Base-by-base conservation (phyloP, 2,329 filamentous ascomycete species). In the Colletotrichum lini region DNA sequence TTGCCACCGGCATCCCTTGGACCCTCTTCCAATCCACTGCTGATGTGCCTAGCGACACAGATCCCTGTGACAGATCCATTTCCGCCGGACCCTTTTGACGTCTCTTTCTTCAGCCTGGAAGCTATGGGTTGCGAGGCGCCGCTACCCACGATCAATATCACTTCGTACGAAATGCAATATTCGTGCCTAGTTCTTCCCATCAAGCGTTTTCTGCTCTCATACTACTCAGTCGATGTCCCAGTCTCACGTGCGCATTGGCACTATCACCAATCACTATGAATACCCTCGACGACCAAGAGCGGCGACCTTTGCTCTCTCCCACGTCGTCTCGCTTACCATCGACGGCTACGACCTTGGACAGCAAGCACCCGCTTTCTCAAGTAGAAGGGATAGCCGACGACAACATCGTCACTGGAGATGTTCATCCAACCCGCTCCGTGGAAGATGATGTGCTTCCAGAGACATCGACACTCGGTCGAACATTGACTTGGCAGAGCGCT, bases 371-470 rank as follows among this genome's bases (percentile, higher is more conserved):
- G 13, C 4, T 23, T 18, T 26, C 23, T 12, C 23, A 30, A 13
- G 23, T 9, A 23, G 15, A 9, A 50, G 16, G n/a, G 30, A 3
- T 45, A 26, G 2, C 18, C 3, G 59, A 65, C 6, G 53, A 53
- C 47, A 21, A 65, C 6, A 26, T 58, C 9, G 40, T 40, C 7
- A 18, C 47, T 4, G 53, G 16, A 7, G 16, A 44, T 23, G 3
- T 30, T 3, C 30, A 57, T 8, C 74, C 70, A 2, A 68, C 69
- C 0, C 74, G 79, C 10, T 71, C 78, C 0, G 49, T 91, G 69
- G 89, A 91, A 76, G 87, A 90, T 74, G 86, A 89, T 72, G 86
- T 90, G 6, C 77, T 91, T 0, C 89, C 87, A 2, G 90, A 91
- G 74, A 88, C 89, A 1, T 88, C 88, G 0, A 84, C 85, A 0